Percentiles rank a stretch among this genome's conserved stretches.
These are phyloP conservation scores for Heliosperma pusillum DNA, from an alignment of 148 eudicot genomes.

Conservation along the genomic window DNA sequence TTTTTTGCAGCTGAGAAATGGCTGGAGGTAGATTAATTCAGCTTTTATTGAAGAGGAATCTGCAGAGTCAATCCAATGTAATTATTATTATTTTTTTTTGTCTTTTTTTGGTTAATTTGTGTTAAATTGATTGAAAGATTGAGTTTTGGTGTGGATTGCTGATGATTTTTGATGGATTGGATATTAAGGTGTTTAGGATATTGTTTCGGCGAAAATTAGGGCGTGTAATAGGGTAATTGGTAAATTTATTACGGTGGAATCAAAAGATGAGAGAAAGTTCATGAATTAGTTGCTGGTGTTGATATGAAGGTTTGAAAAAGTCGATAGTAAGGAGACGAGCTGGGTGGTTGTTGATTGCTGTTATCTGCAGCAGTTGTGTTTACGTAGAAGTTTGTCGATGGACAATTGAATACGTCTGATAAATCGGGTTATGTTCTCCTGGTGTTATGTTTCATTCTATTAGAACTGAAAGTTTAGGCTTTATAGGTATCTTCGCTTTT, in stretches of 20 bases:
- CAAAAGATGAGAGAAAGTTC: neutral
- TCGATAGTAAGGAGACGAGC: neutral
- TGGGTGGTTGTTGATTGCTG: neutral
- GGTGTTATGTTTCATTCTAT: neutral
- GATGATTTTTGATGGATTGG: neutral
- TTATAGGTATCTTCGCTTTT: neutral
- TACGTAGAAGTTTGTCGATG: neutral
- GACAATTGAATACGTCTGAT: neutral
- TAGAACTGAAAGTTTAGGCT: neutral
- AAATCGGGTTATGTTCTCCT: neutral
- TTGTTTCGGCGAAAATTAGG: neutral
- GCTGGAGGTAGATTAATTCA: constrained; percentile 65
- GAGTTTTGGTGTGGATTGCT: neutral
- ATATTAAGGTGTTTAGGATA: neutral
- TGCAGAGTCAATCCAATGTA: constrained; percentile 50
- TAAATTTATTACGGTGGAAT: neutral
- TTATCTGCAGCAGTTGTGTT: neutral
- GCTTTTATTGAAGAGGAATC: constrained; percentile 49
- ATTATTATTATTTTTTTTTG: constrained; percentile 9
- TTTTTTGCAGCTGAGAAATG: constrained; percentile 40
- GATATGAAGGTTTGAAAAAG: neutral
- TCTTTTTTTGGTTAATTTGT: neutral
- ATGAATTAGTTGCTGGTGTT: neutral
- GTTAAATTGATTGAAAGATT: neutral
- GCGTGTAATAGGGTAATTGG: neutral